Conservation (phyloP, 306 rosid genomes). For the Trifolium pratense region DNA sequence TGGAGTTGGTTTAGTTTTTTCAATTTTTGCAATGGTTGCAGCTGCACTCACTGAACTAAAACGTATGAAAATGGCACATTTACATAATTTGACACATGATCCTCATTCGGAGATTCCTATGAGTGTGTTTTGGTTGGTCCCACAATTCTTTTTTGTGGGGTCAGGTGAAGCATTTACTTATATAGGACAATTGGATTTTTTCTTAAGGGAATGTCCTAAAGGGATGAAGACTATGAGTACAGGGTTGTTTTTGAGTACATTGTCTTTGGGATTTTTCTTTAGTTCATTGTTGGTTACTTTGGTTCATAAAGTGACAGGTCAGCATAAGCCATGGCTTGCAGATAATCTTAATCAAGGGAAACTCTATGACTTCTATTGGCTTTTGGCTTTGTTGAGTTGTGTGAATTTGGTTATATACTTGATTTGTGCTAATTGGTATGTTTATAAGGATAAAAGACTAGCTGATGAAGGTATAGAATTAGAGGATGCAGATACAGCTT, state of each 20-base stretch:
- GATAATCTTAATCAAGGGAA: conserved; percentile 77
- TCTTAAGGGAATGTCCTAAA: conserved; percentile 80
- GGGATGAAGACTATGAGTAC: conserved; percentile 97
- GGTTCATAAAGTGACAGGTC: conserved; percentile 62
- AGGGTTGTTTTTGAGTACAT: conserved; percentile 77
- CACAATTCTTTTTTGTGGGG: conserved; percentile 90
- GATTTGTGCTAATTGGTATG: conserved; percentile 76
- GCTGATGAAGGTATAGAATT: conserved; percentile 66
- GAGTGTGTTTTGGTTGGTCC: conserved; percentile 79
- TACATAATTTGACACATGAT: conserved; percentile 35
- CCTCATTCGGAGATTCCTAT: conserved; percentile 53
- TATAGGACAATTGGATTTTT: conserved; percentile 83
- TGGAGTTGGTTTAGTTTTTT: conserved; percentile 63
- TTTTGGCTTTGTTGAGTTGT: conserved; percentile 67
- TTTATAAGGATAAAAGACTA: conserved; percentile 82
- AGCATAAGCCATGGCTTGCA: conserved; percentile 71
- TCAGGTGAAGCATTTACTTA: conserved; percentile 86
- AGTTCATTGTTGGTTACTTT: conserved; percentile 78
- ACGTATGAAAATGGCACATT: conserved; percentile 47
- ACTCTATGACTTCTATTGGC: conserved; percentile 82
- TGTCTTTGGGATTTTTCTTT: conserved; percentile 75
- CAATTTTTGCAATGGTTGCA: conserved; percentile 65
- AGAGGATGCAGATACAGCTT: conserved; percentile 50
- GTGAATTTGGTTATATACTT: conserved; percentile 63
- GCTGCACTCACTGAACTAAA: conserved; percentile 66